These are phyloP conservation scores for Micromonas commoda DNA, from an alignment of 139 green algal species.

Conservation along the genomic window DNA sequence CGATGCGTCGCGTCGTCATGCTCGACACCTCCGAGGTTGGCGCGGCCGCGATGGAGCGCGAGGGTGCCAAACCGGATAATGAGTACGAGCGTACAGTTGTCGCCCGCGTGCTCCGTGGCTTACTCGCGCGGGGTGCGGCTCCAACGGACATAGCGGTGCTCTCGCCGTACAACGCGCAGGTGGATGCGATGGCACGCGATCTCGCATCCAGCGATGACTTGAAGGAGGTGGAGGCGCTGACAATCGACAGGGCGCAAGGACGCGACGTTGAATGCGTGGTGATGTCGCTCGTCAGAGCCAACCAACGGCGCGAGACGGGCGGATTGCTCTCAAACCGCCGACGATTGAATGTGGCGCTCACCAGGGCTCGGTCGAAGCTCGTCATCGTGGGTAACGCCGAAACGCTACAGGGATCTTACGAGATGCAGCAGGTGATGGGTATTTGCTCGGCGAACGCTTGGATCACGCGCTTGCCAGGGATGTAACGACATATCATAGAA, in stretches of 20 bases:
- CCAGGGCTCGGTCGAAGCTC: slow-evolving; percentile 36
- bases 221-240: slow-evolving; percentile 12
- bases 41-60: neutral
- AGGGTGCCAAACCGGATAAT: slow-evolving; percentile 48
- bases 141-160: slow-evolving; percentile 58
- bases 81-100: slow-evolving; percentile 53
- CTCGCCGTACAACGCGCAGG: slow-evolving; percentile 76
- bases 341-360: slow-evolving; percentile 45
- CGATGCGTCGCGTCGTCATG: slow-evolving; percentile 60
- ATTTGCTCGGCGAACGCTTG: neutral
- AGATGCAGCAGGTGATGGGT: neutral
- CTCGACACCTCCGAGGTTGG: slow-evolving; percentile 62
- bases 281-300: slow-evolving; percentile 4
- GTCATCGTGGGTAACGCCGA: slow-evolving; percentile 39
- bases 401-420: slow-evolving; percentile 24
- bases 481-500: too few relatives aligned
- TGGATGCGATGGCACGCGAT: slow-evolving; percentile 27
- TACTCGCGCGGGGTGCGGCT: slow-evolving; percentile 47
- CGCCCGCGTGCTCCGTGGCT: slow-evolving; percentile 41
- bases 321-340: slow-evolving; percentile 33
- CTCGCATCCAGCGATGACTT: neutral
- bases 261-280: slow-evolving; percentile 11
- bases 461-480: slow-evolving; percentile 3
- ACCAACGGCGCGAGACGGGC: neutral
- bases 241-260: slow-evolving; percentile 25